Percentiles rank a stretch among this genome's conserved stretches.
phyloP scores from a whole-genome alignment of 805 yeast species.

The Metschnikowia henanensis region DNA sequence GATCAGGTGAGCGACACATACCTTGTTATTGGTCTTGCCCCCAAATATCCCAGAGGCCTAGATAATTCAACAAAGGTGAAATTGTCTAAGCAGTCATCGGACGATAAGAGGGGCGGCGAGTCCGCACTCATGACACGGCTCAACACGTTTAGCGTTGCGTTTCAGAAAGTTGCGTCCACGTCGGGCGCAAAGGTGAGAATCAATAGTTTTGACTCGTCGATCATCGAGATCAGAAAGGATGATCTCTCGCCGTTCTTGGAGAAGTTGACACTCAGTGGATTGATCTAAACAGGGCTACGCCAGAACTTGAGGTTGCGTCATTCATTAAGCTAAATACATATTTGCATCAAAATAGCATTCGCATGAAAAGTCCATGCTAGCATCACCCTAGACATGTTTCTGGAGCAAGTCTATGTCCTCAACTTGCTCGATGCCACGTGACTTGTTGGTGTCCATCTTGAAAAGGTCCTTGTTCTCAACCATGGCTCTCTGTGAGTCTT shows the following conservation, averaged over 20 bases:
- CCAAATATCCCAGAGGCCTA: conserved; percentile 62
- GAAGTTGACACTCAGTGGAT: conserved; percentile 72
- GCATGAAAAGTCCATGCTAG: no score
- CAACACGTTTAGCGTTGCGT: conserved; percentile 88
- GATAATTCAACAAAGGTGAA: conserved; percentile 36
- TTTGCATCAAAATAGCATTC: background rate
- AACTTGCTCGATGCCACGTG: conserved; percentile 20
- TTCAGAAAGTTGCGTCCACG: conserved; percentile 79
- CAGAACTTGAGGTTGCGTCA: background rate
- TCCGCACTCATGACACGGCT: conserved; percentile 47
- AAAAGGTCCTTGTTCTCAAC: conserved; percentile 17
- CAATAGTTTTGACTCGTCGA: conserved; percentile 93
- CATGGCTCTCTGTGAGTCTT: conserved; percentile 17
- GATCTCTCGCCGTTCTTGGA: conserved; percentile 89
- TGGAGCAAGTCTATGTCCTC: conserved; percentile 13
- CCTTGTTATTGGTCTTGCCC: conserved; percentile 86
- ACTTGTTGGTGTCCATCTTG: conserved; percentile 23
- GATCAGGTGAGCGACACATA: conserved; percentile 75
- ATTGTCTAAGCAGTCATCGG: conserved; percentile 22
- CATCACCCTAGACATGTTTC: background rate
- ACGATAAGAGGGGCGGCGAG: conserved; percentile 20
- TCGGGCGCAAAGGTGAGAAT: conserved; percentile 89
- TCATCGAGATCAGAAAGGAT: conserved; percentile 85
- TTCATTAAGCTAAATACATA: background rate
- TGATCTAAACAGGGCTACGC: conserved; percentile 30